These are phyloP conservation scores for Globisporangium radiosum DNA, from an alignment of 352 stramenopile species.

Conservation along the genomic window DNA sequence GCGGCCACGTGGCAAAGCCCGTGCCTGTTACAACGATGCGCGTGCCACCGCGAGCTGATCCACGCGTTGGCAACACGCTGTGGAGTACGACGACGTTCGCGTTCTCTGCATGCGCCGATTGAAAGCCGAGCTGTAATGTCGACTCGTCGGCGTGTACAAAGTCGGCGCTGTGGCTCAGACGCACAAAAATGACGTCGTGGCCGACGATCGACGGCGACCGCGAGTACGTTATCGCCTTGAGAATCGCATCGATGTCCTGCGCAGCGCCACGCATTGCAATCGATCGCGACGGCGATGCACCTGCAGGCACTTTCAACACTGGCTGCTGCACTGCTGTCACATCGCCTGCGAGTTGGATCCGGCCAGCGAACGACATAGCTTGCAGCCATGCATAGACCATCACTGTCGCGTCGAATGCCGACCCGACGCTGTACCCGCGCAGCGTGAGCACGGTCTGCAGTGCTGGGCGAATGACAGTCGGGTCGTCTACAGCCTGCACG, in stretches of 20 bases:
- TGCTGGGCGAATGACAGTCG: conserved; percentile 24
- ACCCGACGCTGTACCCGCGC: conserved; percentile 36
- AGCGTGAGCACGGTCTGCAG: conserved; percentile 29
- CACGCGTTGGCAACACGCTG: conserved; percentile 23
- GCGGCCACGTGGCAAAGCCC: conserved; percentile 26
- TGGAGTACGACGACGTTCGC: conserved; percentile 15
- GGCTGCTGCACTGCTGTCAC: conserved; percentile 9
- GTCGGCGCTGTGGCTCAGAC: conserved; percentile 36
- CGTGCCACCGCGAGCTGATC: conserved; percentile 33
- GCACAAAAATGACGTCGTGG: conserved; percentile 51
- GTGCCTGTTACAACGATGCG: conserved; percentile 29
- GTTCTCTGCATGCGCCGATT: conserved; percentile 12
- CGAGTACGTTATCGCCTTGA: conserved; percentile 41
- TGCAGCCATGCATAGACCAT: conserved; percentile 35
- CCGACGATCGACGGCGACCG: conserved; percentile 46
- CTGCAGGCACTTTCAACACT: conserved; percentile 20
- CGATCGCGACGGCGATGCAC: conserved; percentile 18
- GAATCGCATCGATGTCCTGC: conserved; percentile 22
- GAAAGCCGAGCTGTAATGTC: conserved; percentile 31
- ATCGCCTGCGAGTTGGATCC: conserved; percentile 26
- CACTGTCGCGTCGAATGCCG: conserved; percentile 15
- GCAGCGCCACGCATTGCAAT: conserved; percentile 34
- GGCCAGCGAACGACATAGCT: conserved; percentile 43
- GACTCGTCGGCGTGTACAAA: conserved; percentile 39
- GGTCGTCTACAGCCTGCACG: conserved; percentile 41